phyloP scores from a whole-genome alignment of 129 eudicot species.

The Erigeron canadensis region DNA sequence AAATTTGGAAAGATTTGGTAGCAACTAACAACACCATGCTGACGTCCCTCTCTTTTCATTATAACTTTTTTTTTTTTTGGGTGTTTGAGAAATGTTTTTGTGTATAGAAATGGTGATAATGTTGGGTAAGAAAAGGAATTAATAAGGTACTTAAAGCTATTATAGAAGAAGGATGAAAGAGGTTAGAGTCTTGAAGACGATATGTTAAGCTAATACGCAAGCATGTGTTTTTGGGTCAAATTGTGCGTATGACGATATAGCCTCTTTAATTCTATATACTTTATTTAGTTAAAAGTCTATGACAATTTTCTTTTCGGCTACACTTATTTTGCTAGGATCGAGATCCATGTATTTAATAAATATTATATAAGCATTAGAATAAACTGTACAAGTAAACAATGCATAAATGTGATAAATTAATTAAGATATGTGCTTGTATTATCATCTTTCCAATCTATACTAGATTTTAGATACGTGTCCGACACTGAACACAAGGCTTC shows the following conservation, averaged over 20 bases:
- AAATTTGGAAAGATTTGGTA: conserved; percentile 24
- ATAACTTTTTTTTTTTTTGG: neutral
- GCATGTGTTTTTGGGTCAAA: conserved; percentile 20
- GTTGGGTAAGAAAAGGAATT: conserved; percentile 6
- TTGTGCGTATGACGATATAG: too few species aligned
- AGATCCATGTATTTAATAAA: too few species aligned
- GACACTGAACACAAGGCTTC: too few species aligned
- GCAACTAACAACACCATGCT: conserved; percentile 54
- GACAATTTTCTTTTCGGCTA: too few species aligned
- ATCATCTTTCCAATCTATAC: too few species aligned
- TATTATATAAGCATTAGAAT: too few species aligned
- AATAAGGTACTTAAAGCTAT: neutral
- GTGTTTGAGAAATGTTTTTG: conserved; percentile 12
- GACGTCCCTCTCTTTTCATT: conserved; percentile 67
- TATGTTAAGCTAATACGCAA: conserved; percentile 29
- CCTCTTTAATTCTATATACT: neutral
- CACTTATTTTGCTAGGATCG: too few species aligned
- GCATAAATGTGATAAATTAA: too few species aligned
- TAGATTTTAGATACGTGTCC: too few species aligned
- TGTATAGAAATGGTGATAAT: conserved; percentile 22
- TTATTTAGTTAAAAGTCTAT: too few species aligned
- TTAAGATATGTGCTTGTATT: too few species aligned
- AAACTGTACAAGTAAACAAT: too few species aligned
- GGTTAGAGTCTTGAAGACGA: conserved; percentile 33
- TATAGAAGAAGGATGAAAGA: conserved; percentile 26